Base-by-base conservation (phyloP, 257 asterid genomes). In the Anisodus tanguticus region DNA sequence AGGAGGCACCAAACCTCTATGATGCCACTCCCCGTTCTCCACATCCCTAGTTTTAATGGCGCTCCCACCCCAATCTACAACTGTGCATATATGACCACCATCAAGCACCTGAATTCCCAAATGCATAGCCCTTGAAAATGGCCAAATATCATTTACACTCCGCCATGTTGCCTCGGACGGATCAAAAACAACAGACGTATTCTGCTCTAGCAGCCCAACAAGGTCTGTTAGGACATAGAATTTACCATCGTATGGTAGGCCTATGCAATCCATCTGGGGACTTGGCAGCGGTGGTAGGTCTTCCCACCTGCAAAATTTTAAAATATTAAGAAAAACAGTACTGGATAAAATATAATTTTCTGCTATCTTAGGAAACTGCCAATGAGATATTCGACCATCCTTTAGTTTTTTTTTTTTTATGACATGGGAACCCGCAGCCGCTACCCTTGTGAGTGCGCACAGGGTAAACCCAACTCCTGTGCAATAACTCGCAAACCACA, bases 91-190 rank as follows among this genome's bases (percentile, higher is more conserved):
- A 31, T 77, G 82, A 53, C 82, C 82, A 77, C 64, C 82, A 77
- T 77, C 82, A 77, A 77, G 82, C 64, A 77, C 82, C 82, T 77
- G 82, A 77, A 77, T 77, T 77, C 82, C 82, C 64, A 77, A 77
- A 77, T 77, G 64, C 82, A 77, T 53, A 39, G 82, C 82, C 64
- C 82, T 77, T 15, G 82, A 77, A 77, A 49, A 77, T 1, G 82
- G 82, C 82, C 66, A 77, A 77, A 17, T 15, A 77, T 77, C 82
- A 51, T 53, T 41, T 13, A 77, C 49, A 77, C 49, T 12, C 62
- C 13, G 64, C 82, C 82, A 77, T 26, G 66, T 53, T 53, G 31
- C 66, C 2, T 77, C 9, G 2, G 66, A 53, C 3, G 31, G 82
- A 77, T 77, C 66, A 53, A 77, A 77, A 77, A 77, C 82, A 51